Evolutionary conservation across 495 filamentous ascomycete genomes (phyloP).

Genomic region (Aspergillus kassunensis): DNA sequence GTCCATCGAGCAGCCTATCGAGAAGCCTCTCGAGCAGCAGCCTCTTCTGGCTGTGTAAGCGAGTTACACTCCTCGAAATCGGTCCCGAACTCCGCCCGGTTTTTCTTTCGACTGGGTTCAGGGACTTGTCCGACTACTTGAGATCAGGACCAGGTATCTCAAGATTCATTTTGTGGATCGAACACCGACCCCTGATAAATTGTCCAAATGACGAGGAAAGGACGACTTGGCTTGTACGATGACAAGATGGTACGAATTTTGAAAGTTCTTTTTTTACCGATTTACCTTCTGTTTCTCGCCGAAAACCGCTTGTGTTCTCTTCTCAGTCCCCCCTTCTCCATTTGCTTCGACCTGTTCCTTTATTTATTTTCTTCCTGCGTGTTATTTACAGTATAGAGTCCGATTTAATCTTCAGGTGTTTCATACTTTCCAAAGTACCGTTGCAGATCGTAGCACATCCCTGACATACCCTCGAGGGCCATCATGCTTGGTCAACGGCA

Average conservation of each 20-base stretch:
- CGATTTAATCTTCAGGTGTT: constrained; percentile 1
- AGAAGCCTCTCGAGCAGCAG: constrained; percentile 26
- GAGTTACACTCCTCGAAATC: background rate
- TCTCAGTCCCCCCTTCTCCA: background rate
- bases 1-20: constrained; percentile 24
- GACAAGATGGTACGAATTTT: constrained; percentile 17
- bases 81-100: background rate
- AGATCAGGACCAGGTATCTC: background rate
- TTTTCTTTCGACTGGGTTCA: background rate
- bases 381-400: constrained; percentile 14
- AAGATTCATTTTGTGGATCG: constrained; percentile 5
- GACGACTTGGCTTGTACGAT: constrained; percentile 20
- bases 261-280: background rate
- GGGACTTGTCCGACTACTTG: background rate
- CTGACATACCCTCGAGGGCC: background rate
- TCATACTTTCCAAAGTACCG: background rate
- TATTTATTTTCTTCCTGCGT: background rate
- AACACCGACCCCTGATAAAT: background rate
- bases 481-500: background rate
- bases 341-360: background rate
- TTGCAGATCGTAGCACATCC: background rate
- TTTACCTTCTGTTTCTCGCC: constrained; percentile 5
- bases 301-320: constrained; percentile 1
- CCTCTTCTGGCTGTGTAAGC: constrained; percentile 37
- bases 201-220: constrained; percentile 8